Evolutionary conservation across 306 rosid species (phyloP), one percentile per base, ranked within the genome.

Genomic region (Geum urbanum): DNA sequence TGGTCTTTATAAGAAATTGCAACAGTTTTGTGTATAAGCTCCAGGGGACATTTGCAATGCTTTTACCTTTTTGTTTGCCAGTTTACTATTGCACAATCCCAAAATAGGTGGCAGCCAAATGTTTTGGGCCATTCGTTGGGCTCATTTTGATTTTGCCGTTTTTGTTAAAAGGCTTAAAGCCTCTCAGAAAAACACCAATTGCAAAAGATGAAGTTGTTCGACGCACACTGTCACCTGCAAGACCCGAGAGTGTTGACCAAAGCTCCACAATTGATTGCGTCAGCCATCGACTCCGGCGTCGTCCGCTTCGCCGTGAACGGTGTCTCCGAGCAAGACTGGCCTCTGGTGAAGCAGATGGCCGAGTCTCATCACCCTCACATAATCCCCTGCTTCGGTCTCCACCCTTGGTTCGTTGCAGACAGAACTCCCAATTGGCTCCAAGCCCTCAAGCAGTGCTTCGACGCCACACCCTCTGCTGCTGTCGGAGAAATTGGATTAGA

Each of bases 401-500:
- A 94, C 72, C 96, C 98, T 1, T 88, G 97, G 98, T 88, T 8
- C 66, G 86, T 94, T 76, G 81, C 76, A 11, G 86, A 81, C 50
- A 91, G 90, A 76, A 88, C 85, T 13, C 88, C 96, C 37, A 60
- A 75, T 64, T 88, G 95, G 96, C 74, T 88, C 55, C 70, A 78
- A 20, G 84, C 88, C 2, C 59, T 91, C 68, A 88, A 78, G 51
- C 83, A 84, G 1, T 83, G 74, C 61, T 87, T 94, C 54, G 96
- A 83, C 19, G 72, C 89, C 35, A 81, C 92, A 7, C 96, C 95
- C 54, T 78, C 80, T 20, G 95, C 97, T 58, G 96, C 97, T 0
- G 87, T 94, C 67, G 98, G 97, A 67, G 98, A 90, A 92, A 92
- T 92, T 81, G 97, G 98, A 8, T 55, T 92, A 81, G 98, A 92